These are phyloP conservation scores for Euphorbia peplus DNA, from an alignment of 345 rosid species.

Conservation along the genomic window DNA sequence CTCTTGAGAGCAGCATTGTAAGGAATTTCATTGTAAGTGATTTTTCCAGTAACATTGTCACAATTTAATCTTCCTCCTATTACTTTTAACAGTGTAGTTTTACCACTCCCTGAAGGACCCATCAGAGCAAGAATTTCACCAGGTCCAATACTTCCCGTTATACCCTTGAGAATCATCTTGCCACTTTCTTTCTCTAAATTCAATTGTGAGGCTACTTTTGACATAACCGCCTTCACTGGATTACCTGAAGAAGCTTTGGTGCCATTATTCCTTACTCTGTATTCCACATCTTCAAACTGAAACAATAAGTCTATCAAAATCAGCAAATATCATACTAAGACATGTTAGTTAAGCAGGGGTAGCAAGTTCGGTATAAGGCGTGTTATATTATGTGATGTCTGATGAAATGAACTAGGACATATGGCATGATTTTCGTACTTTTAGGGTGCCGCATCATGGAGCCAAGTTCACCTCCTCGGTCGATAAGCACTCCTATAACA, in stretches of 20 bases:
- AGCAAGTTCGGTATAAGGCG: too few relatives aligned
- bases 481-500: too few relatives aligned
- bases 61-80: slow-evolving; percentile 74
- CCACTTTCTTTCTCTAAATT: slow-evolving; percentile 54
- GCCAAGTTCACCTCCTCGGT: too few relatives aligned
- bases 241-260: slow-evolving; percentile 40
- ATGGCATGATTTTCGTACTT: too few relatives aligned
- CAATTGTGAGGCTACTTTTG: slow-evolving; percentile 57
- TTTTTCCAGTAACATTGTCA: slow-evolving; percentile 61
- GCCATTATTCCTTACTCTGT: slow-evolving; percentile 50
- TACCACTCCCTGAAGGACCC: slow-evolving; percentile 99
- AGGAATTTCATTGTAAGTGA: slow-evolving; percentile 79
- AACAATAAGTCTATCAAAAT: background rate
- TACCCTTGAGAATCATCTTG: slow-evolving; percentile 80
- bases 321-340: background rate
- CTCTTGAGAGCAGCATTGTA: slow-evolving; percentile 69
- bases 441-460: too few relatives aligned
- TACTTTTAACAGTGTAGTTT: slow-evolving; percentile 81
- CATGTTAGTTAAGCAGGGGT: background rate
- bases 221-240: slow-evolving; percentile 61
- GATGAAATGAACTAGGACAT: too few relatives aligned
- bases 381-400: too few relatives aligned
- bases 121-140: slow-evolving; percentile 89
- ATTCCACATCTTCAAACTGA: slow-evolving; percentile 92
- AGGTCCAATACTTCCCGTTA: slow-evolving; percentile 86